Base-by-base conservation (phyloP, 768 basidiomycete species). In the Agrocybe praecox region DNA sequence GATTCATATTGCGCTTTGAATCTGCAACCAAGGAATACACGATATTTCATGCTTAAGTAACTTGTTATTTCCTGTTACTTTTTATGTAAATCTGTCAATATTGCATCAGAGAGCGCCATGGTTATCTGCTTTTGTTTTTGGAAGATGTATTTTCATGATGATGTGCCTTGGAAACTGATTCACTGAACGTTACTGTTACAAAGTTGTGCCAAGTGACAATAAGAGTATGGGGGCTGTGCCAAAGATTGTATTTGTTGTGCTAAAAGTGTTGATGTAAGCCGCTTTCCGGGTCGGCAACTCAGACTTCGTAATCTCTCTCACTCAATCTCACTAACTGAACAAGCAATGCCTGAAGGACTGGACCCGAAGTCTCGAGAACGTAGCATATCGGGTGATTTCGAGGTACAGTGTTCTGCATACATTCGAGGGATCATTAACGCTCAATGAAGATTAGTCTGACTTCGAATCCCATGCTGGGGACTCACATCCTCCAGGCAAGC, bases 381-480 rank as follows among this genome's bases (percentile, higher is more conserved):
- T 62, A 90, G 88, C 66, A 70, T 83, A 14, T 90, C 88, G 24
- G 79, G 76, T 53, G 87, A 88, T 52, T 55, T 80, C 59, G 88
- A 89, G 67, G 79, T 82, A 53, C 43, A 51, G n/a, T 24, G 29
- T 33, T 46, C 49, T 46, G 34, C 19, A 18, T 19, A 23, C 32
- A 42, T 36, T 23, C 36, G 47, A 51, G 42, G n/a, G n/a, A n/a
- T 46, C 49, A 56, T 40, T 56, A 46, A 17, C 57, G 24, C 18
- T 51, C 40, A 48, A 40, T 43, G 50, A 22, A 11, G 58, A 88
- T 82, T 85, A 90, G 59, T 89, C 88, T n/a, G 90, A 91, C 59
- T 66, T 76, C 34, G 88, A 86, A 19, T 90, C 86, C 32, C 80
- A 74, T 58, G 62, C 63, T 53, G 76, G 71, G 23, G 78, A 78